Conservation (phyloP, 495 filamentous ascomycete genomes). For the Penicillium herquei region DNA sequence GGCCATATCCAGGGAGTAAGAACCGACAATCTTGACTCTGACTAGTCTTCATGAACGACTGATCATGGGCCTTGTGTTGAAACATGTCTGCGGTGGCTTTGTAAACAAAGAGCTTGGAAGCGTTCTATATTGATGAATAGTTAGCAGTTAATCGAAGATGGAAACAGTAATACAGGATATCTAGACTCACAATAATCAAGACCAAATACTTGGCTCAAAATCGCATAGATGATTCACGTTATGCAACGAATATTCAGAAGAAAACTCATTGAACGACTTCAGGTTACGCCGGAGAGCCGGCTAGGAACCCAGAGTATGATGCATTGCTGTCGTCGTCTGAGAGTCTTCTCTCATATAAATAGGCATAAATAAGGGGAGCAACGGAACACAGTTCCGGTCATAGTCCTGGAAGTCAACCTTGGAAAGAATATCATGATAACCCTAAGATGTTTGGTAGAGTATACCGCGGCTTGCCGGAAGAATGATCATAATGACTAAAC, state of each 20-base stretch:
- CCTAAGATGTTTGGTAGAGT: not conserved
- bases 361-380: not conserved
- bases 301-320: constrained; percentile 12
- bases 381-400: constrained; percentile 21
- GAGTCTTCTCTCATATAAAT: not conserved
- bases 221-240: not conserved
- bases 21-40: constrained; percentile 17
- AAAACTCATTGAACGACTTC: not conserved
- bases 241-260: not conserved
- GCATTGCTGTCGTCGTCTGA: constrained; percentile 19
- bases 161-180: not conserved
- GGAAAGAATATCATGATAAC: not conserved
- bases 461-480: not conserved
- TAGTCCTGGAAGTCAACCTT: not conserved
- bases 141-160: not conserved
- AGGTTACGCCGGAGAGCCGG: not conserved
- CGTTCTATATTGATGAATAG: not conserved
- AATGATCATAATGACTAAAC: constrained; percentile 8
- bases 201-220: not conserved
- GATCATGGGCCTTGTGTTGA: constrained; percentile 14
- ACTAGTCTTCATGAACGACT: not conserved
- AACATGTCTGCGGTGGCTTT: constrained; percentile 19
- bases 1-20: constrained; percentile 41
- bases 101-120: not conserved
- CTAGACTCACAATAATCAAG: not conserved